These are phyloP conservation scores for Cynanchum wilfordii DNA, from an alignment of 257 asterid genomes.

Conservation along the genomic window DNA sequence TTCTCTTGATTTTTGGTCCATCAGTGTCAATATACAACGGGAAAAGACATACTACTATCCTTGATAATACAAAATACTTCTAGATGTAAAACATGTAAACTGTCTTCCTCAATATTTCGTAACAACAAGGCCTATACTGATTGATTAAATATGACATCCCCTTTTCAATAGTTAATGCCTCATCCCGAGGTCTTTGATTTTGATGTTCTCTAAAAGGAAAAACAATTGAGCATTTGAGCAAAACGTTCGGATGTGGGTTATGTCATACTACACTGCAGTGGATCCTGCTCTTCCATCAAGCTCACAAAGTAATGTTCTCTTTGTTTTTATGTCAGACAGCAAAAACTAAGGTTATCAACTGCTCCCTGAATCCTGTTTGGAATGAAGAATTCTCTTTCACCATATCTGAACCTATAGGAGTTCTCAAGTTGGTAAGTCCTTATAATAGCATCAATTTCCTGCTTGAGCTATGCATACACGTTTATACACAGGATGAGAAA, in stretches of 20 bases:
- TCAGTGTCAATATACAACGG: background rate
- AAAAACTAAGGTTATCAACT: constrained; percentile 41
- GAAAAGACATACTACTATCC: background rate
- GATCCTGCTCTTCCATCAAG: background rate
- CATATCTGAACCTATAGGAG: constrained; percentile 31
- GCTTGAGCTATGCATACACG: background rate
- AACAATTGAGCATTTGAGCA: background rate
- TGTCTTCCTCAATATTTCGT: background rate
- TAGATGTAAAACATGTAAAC: background rate
- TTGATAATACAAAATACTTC: background rate
- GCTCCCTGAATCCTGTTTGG: constrained; percentile 50
- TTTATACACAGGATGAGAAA: background rate
- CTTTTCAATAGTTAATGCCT: background rate
- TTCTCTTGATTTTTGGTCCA: background rate
- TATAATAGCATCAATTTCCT: background rate
- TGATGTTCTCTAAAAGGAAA: background rate
- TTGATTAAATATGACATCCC: background rate
- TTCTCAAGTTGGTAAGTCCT: constrained; percentile 33
- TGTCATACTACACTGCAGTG: background rate
- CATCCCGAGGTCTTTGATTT: background rate
- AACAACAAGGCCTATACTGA: background rate
- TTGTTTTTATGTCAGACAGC: constrained; percentile 30
- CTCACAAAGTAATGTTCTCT: background rate
- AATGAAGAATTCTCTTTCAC: constrained; percentile 46
- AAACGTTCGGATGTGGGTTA: background rate